phyloP scores from a whole-genome alignment of 768 basidiomycete genomes.

The Baorangia bicolor region DNA sequence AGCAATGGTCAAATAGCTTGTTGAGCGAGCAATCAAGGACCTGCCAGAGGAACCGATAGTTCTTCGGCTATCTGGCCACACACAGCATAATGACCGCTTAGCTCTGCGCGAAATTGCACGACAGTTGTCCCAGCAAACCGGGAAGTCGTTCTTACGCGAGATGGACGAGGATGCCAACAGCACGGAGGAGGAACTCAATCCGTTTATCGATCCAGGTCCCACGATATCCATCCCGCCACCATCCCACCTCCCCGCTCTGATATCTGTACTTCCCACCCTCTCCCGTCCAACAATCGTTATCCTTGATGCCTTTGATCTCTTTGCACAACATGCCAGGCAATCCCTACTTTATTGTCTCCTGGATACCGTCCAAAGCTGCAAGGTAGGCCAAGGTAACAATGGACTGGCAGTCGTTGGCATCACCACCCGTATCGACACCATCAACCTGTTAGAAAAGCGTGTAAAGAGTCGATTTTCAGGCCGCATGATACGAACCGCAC shows the following conservation, averaged over 20 bases:
- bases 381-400: constrained; percentile 53
- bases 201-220: constrained; percentile 43
- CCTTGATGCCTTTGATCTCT: constrained; percentile 92
- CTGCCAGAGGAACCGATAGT: constrained; percentile 59
- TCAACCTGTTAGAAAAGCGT: constrained; percentile 89
- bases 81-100: constrained; percentile 80
- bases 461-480: constrained; percentile 98
- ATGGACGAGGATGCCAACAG: constrained; percentile 29
- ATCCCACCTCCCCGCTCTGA: constrained; percentile 69
- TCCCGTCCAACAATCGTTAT: constrained; percentile 78
- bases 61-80: constrained; percentile 81
- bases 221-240: constrained; percentile 54
- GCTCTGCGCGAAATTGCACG: constrained; percentile 92
- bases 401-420: constrained; percentile 87
- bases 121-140: constrained; percentile 79
- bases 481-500: constrained; percentile 75
- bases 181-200: constrained; percentile 46
- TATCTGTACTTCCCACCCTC: constrained; percentile 76
- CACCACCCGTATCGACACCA: constrained; percentile 82
- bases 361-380: constrained; percentile 88
- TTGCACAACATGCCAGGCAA: constrained; percentile 89
- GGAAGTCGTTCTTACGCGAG: constrained; percentile 49
- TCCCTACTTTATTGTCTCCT: constrained; percentile 92
- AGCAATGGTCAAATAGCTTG: constrained; percentile 41
- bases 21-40: constrained; percentile 54